phyloP scores from a whole-genome alignment of 371 early-diverging fungal species.

The Syncephalis fuscata region DNA sequence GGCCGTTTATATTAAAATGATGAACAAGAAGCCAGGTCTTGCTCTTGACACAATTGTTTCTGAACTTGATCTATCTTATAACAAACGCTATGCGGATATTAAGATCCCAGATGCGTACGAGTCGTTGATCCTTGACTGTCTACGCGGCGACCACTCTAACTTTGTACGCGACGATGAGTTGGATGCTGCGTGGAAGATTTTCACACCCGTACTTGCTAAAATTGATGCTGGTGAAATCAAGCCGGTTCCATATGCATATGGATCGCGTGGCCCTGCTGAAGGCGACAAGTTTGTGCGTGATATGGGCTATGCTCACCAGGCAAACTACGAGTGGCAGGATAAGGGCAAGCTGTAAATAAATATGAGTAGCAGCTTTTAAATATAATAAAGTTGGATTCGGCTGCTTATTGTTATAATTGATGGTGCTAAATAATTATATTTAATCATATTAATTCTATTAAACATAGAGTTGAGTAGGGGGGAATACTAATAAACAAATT shows the following conservation, averaged over 20 bases:
- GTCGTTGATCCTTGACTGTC: conserved; percentile 74
- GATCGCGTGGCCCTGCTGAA: conserved; percentile 74
- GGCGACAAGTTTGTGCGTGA: conserved; percentile 41
- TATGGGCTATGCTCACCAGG: too few relatives aligned
- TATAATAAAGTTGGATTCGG: too few relatives aligned
- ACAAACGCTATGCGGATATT: conserved; percentile 59
- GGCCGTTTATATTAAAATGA: conserved; percentile 94
- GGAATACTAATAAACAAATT: too few relatives aligned
- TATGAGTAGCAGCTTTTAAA: too few relatives aligned
- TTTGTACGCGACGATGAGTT: conserved; percentile 95
- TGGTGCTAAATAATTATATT: too few relatives aligned
- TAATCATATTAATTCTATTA: too few relatives aligned
- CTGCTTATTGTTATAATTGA: too few relatives aligned
- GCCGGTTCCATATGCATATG: conserved; percentile 68
- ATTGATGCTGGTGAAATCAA: conserved; percentile 56
- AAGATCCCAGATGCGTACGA: conserved; percentile 96
- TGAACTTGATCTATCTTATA: conserved; percentile 86
- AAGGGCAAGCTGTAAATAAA: too few relatives aligned
- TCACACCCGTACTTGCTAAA: conserved; percentile 84
- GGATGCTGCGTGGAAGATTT: conserved; percentile 92
- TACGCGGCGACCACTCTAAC: conserved; percentile 86
- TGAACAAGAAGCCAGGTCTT: conserved; percentile 83
- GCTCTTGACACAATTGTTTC: conserved; percentile 49
- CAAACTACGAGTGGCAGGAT: too few relatives aligned
- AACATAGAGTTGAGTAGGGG: too few relatives aligned